Conservation (phyloP, 345 rosid genomes). For the Euphorbia tirucalli region DNA sequence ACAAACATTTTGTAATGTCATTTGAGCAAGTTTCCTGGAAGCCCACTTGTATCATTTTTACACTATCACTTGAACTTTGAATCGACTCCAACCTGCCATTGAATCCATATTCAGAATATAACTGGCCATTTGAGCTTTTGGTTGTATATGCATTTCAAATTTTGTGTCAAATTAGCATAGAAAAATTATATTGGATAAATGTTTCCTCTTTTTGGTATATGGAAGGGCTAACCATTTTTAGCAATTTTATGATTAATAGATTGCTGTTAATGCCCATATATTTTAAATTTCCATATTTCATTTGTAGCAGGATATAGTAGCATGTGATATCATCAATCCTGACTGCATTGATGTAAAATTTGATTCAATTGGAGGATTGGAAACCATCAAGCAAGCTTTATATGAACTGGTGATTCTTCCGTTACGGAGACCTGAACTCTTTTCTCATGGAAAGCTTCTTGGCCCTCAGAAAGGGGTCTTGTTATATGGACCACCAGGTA, state of each 20-base stretch:
- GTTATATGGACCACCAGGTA: slow-evolving; percentile 97
- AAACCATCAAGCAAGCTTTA: slow-evolving; percentile 69
- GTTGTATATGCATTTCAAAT: not conserved
- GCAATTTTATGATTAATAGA: no score
- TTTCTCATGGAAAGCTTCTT: slow-evolving; percentile 86
- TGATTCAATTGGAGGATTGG: slow-evolving; percentile 85
- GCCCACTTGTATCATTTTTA: no score
- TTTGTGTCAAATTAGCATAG: no score
- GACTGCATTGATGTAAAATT: slow-evolving; percentile 92
- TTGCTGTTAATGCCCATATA: not conserved
- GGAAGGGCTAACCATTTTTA: slow-evolving; percentile 1
- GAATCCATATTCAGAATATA: not conserved
- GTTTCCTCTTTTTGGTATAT: not conserved
- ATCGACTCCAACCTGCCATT: not conserved
- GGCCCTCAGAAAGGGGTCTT: slow-evolving; percentile 97
- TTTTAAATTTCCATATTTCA: not conserved
- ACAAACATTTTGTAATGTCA: not conserved
- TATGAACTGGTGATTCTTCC: slow-evolving; percentile 94
- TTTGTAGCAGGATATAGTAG: slow-evolving; percentile 77
- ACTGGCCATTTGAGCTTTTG: no score
- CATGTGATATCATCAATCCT: slow-evolving; percentile 94
- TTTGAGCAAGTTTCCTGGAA: not conserved
- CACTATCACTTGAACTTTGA: no score
- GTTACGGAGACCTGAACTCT: slow-evolving; percentile 80
- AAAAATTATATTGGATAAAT: no score